These are phyloP conservation scores for Didymosphaeria variabile DNA, from an alignment of 2,329 filamentous ascomycete genomes.

Conservation along the genomic window DNA sequence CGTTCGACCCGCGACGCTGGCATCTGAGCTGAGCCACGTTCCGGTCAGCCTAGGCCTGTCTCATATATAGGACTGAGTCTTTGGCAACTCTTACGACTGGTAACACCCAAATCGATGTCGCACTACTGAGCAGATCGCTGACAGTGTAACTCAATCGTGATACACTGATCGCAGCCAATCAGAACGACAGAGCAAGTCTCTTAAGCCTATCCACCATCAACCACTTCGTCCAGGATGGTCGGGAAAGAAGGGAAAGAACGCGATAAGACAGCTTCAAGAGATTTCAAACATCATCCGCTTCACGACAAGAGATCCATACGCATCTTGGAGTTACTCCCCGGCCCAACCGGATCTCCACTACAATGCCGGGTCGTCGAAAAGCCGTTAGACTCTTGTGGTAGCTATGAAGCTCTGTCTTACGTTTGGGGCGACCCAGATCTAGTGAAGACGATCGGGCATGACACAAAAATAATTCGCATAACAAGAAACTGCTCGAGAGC, in stretches of 20 bases:
- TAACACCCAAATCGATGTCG: too few species aligned
- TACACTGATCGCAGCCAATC: neutral
- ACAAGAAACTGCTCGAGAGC: slow-evolving; percentile 8
- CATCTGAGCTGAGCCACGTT: neutral
- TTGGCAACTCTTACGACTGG: too few species aligned
- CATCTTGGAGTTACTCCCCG: slow-evolving; percentile 6
- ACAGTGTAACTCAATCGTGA: neutral
- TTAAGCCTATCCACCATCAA: neutral
- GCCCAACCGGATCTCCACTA: neutral
- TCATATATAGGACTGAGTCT: too few species aligned
- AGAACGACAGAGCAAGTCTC: neutral
- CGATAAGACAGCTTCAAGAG: neutral
- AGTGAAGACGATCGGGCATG: neutral
- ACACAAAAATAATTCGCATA: neutral
- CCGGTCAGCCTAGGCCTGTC: neutral
- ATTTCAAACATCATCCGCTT: neutral
- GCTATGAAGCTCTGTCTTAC: slow-evolving; percentile 11
- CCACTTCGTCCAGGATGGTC: neutral
- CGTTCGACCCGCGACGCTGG: too few species aligned
- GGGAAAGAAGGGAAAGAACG: too few species aligned
- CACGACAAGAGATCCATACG: neutral
- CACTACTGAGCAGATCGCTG: neutral
- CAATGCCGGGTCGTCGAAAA: neutral
- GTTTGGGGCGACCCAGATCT: neutral
- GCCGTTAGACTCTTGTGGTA: neutral